Base-by-base conservation (phyloP, 495 filamentous ascomycete species). In the Podospora pseudopauciseta region DNA sequence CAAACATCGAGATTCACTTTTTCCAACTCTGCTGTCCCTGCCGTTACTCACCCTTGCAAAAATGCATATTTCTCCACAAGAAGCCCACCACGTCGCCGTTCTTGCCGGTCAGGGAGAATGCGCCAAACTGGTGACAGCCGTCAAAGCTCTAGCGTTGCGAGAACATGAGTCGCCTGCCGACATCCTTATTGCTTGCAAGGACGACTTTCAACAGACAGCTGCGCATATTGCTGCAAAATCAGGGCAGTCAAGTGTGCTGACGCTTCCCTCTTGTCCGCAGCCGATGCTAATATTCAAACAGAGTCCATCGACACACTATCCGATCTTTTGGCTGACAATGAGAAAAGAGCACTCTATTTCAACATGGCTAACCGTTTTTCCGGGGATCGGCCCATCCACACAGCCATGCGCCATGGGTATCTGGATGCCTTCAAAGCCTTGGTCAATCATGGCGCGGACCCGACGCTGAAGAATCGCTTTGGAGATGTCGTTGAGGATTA, bases 281-380 rank as follows among this genome's bases (percentile, higher is more conserved):
- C 3, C 27, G 11, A 55, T n/a, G 5, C n/a, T 56, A 64, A 16
- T 28, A 34, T 4, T 23, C 0, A 59, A 27, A 20, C 44, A 76
- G 74, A 60, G 11, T 77, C 73, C 7, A 77, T 77, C 44, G 73
- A 75, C 26, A 60, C 67, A 2, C 65, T 77, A 3, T 68, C 73
- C 3, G 64, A 65, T 15, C 64, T 77, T 5, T 65, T 75, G 1
- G 71, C 39, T 7, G 65, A 28, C 19, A 30, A 68, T 4, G 73
- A 69, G 15, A 70, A 73, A 18, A 68, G 58, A 39, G 0, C 16
- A 2, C 60, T 53, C 0, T 77, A 69, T 69, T 77, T 77, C 66
- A 77, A 77, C 72, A 71, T 74, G 72, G 72, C 73, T 0, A 75
- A 77, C 63, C 68, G 75, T 1, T 77, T 77, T 61, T 67, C 71